These are phyloP conservation scores for Saccharomyces pastorianus DNA, from an alignment of 1,139 yeast genomes.

Conservation along the genomic window DNA sequence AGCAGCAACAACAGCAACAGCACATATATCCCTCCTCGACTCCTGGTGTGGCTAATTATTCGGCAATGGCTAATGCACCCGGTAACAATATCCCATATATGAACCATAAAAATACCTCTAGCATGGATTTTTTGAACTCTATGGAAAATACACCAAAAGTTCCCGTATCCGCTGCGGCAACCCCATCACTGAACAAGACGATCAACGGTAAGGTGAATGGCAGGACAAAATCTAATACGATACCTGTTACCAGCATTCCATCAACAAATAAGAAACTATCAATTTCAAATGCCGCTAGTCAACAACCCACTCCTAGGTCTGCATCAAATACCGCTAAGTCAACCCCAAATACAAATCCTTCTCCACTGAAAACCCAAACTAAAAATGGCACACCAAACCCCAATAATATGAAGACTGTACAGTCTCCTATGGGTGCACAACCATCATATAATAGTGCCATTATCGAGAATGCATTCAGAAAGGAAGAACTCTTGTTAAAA, in stretches of 20 bases:
- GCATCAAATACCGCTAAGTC: not conserved
- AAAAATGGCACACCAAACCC: not conserved
- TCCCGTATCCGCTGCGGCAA: not conserved
- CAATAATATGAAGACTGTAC: not conserved
- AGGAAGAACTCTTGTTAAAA: slow-evolving; percentile 26
- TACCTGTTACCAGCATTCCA: not conserved
- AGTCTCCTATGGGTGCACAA: not conserved
- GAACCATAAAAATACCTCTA: not conserved
- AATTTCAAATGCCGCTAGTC: not conserved
- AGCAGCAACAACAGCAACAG: not conserved
- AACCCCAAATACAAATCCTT: not conserved
- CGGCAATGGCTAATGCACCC: not conserved
- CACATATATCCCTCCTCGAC: slow-evolving; percentile 1
- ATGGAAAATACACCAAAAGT: not conserved
- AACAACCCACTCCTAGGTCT: not conserved
- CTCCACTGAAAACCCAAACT: not conserved
- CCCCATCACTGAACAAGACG: slow-evolving; percentile 8
- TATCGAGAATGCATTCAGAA: not conserved
- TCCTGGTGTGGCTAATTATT: not conserved
- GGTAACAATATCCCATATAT: not conserved
- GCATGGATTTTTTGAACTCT: not conserved
- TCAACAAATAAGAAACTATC: not conserved
- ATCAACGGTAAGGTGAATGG: slow-evolving; percentile 20
- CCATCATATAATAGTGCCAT: not conserved
- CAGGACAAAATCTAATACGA: slow-evolving; percentile 12